Base-by-base conservation (phyloP, 2,329 filamentous ascomycete species). In the Calonectria pauciramosa region DNA sequence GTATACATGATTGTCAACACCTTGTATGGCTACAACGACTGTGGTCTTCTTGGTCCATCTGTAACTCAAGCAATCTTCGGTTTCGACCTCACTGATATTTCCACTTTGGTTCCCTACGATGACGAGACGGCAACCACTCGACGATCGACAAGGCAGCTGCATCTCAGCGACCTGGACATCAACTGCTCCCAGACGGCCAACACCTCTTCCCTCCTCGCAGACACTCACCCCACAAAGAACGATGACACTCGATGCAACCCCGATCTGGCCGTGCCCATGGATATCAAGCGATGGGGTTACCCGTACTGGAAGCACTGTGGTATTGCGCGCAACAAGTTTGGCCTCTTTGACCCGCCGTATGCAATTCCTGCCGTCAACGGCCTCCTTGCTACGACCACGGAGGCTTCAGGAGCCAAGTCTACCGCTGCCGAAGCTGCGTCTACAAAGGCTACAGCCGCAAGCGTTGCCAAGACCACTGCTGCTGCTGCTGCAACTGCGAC, bases 281-380 rank as follows among this genome's bases (percentile, higher is more conserved):
- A 5, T 2, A 5, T 69, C 4, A 69, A 69, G 11, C 13, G 23
- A 18, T 69, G 20, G 4, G 67, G 67, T 20, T 34, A 47, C 20
- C 67, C 67, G 1, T 69, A 69, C 52, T 69, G 67, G 67, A 9
- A 34, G 67, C 67, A 69, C 52, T 69, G 67, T 10, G 67, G 67
- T 56, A 52, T 69, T 7, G 14, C 13, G 3, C 8, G 49, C 36
- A 44, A 44, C 67, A 69, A 69, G 52, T 69, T 44, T 34, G 67
- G 67, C 16, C 16, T 69, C 2, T 69, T 60, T 20, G 67, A 69
- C 20, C 67, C 67, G 11, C 67, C 67, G 28, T 69, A 69, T 28
- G 67, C 67, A 20, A 60, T 69, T 23, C 67, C 67, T 7, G 26
- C 67, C 7, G 67, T 32, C 38, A 28, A 69, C 10, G 67, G 16